A percentile compares a stretch with the other conserved stretches of the same genome.
phyloP scores from a whole-genome alignment of 1,139 yeast species.

The Candida freyschussii region DNA sequence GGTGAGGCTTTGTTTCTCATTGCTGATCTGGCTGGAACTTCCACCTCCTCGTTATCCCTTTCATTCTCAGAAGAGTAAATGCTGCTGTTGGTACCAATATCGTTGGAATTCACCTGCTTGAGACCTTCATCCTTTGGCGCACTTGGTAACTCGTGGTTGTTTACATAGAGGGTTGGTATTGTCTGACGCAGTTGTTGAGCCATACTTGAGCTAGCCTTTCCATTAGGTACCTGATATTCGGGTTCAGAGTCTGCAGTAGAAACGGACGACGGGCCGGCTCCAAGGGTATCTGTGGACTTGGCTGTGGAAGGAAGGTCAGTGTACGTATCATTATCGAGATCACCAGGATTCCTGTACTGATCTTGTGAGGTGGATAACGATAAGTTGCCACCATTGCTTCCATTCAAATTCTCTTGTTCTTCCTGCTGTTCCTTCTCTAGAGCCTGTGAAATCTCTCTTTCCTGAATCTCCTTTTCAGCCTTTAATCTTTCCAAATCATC shows the following conservation, averaged over 20 bases:
- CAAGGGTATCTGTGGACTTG: constrained; percentile 19
- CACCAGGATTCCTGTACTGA: constrained; percentile 4
- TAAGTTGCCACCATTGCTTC: too few species aligned
- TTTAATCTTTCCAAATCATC: constrained; percentile 11
- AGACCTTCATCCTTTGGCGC: constrained; percentile 1
- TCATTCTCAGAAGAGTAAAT: constrained; percentile 18
- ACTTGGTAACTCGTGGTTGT: constrained; percentile 5
- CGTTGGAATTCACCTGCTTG: constrained; percentile 2
- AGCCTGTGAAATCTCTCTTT: constrained; percentile 2
- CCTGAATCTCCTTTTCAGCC: constrained; percentile 8
- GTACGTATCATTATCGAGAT: constrained; percentile 12
- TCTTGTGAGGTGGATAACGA: constrained; percentile 1
- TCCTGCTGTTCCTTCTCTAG: constrained; percentile 13
- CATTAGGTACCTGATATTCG: constrained; percentile 6
- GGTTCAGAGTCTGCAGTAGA: constrained; percentile 19
- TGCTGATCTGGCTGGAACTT: constrained; percentile 19
- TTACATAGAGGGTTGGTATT: constrained; percentile 16
- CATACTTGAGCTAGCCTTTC: constrained; percentile 18
- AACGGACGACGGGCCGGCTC: constrained; percentile 18
- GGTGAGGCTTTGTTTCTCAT: constrained; percentile 31
- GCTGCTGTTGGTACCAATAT: constrained; percentile 16
- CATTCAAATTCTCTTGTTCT: constrained; percentile 23
- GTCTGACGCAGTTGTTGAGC: constrained; percentile 26
- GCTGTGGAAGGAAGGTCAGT: constrained; percentile 24
- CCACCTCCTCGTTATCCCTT: constrained; percentile 6